These are phyloP conservation scores for Neofusicoccum ribis DNA, from an alignment of 2,329 filamentous ascomycete species.

Conservation along the genomic window DNA sequence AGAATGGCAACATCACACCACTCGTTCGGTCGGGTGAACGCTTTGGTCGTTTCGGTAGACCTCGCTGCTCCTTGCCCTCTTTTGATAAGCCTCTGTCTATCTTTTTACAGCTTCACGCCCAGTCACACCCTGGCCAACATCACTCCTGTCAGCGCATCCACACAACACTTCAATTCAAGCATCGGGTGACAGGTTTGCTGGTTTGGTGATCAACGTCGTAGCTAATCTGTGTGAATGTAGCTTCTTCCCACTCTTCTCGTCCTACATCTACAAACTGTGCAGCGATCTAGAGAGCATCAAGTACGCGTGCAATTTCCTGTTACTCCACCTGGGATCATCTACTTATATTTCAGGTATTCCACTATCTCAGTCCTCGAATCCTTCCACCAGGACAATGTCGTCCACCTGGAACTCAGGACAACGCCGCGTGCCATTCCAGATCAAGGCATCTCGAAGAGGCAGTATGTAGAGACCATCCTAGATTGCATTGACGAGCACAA, in stretches of 20 bases:
- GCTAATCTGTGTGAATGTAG: conserved; percentile 32
- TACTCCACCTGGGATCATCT: background rate
- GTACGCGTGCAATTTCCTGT: conserved; percentile 48
- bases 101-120: background rate
- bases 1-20: background rate
- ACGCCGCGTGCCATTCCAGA: conserved; percentile 67
- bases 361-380: conserved; percentile 58
- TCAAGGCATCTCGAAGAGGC: conserved; percentile 57
- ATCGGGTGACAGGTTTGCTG: background rate
- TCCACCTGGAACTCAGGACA: conserved; percentile 78
- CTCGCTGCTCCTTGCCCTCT: background rate
- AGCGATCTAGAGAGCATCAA: conserved; percentile 61
- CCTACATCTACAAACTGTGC: conserved; percentile 76
- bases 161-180: background rate
- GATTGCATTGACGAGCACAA: conserved; percentile 60
- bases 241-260: conserved; percentile 77
- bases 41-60: background rate
- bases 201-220: background rate
- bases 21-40: background rate
- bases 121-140: too few species aligned
- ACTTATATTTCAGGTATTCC: conserved; percentile 53
- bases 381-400: conserved; percentile 70
- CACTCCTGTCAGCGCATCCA: too few species aligned
- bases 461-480: conserved; percentile 68
- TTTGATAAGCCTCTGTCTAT: background rate